These are phyloP conservation scores for Maudiozyma bulderi DNA, from an alignment of 805 yeast genomes.

Conservation along the genomic window DNA sequence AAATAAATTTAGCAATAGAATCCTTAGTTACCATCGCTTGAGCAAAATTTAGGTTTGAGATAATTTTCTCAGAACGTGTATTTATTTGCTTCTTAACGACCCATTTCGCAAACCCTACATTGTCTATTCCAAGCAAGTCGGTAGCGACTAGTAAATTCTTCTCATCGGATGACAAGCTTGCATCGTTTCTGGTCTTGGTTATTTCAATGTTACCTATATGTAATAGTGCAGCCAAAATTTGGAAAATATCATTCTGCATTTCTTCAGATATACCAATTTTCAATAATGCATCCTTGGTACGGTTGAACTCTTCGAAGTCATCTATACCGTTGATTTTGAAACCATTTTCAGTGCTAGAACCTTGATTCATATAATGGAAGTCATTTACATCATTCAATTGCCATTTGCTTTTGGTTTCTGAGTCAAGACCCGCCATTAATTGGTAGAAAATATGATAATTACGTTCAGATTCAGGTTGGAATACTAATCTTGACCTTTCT, in stretches of 20 bases:
- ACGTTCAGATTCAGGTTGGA: slow-evolving; percentile 81
- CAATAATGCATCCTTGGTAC: slow-evolving; percentile 64
- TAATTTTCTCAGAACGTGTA: slow-evolving; percentile 89
- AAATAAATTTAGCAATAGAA: slow-evolving; percentile 89
- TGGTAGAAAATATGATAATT: slow-evolving; percentile 95
- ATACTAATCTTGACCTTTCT: slow-evolving; percentile 89
- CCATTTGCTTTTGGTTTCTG: slow-evolving; percentile 43
- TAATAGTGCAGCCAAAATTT: slow-evolving; percentile 75
- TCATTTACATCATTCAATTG: slow-evolving; percentile 58
- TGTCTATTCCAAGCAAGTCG: slow-evolving; percentile 72
- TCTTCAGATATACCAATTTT: slow-evolving; percentile 62
- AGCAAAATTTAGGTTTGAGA: slow-evolving; percentile 67
- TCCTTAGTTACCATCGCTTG: slow-evolving; percentile 91
- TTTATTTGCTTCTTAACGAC: slow-evolving; percentile 82
- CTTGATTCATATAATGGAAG: slow-evolving; percentile 80
- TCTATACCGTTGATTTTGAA: slow-evolving; percentile 58
- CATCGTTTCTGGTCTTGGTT: slow-evolving; percentile 76
- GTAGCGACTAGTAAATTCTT: slow-evolving; percentile 77
- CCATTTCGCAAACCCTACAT: slow-evolving; percentile 77
- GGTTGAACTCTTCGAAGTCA: slow-evolving; percentile 67
- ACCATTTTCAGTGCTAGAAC: slow-evolving; percentile 45
- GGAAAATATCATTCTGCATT: slow-evolving; percentile 61
- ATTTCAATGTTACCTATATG: slow-evolving; percentile 91
- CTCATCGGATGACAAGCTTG: slow-evolving; percentile 74
- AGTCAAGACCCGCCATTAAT: slow-evolving; percentile 60